These are phyloP conservation scores for Wickerhamomyces rabaulensis DNA, from an alignment of 805 yeast species.

Conservation along the genomic window DNA sequence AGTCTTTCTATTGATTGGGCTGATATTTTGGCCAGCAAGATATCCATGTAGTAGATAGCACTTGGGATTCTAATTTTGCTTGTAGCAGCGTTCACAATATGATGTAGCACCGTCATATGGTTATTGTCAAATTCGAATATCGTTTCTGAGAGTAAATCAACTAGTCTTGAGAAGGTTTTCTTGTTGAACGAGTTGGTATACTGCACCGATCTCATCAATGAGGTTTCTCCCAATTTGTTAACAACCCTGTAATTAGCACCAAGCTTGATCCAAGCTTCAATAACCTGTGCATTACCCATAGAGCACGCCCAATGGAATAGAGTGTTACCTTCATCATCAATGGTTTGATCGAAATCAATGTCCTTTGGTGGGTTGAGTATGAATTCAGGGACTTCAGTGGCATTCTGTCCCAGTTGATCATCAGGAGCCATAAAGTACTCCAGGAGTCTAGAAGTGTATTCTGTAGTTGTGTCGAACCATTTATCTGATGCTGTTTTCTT, in stretches of 20 bases:
- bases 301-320: constrained; percentile 98
- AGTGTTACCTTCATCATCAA: constrained; percentile 93
- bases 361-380: constrained; percentile 58
- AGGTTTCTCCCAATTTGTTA: constrained; percentile 77
- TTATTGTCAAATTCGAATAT: constrained; percentile 71
- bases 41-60: constrained; percentile 77
- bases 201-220: constrained; percentile 76
- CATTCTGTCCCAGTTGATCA: constrained; percentile 29
- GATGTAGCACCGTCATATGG: constrained; percentile 79
- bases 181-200: constrained; percentile 85
- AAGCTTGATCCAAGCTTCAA: constrained; percentile 65
- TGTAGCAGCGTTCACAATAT: constrained; percentile 67
- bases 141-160: constrained; percentile 71
- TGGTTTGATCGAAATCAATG: constrained; percentile 67
- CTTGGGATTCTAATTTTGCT: constrained; percentile 68
- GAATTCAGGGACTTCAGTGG: constrained; percentile 51
- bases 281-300: constrained; percentile 77
- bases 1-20: constrained; percentile 59
- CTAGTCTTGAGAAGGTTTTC: constrained; percentile 71
- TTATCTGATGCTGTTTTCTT: constrained; percentile 6
- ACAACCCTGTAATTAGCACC: constrained; percentile 65
- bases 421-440: constrained; percentile 55
- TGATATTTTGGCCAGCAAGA: constrained; percentile 66
- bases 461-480: constrained; percentile 31
- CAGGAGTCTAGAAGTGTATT: constrained; percentile 40